These are phyloP conservation scores for Stropharia rugosoannulata DNA, from an alignment of 768 basidiomycete species.

Conservation along the genomic window DNA sequence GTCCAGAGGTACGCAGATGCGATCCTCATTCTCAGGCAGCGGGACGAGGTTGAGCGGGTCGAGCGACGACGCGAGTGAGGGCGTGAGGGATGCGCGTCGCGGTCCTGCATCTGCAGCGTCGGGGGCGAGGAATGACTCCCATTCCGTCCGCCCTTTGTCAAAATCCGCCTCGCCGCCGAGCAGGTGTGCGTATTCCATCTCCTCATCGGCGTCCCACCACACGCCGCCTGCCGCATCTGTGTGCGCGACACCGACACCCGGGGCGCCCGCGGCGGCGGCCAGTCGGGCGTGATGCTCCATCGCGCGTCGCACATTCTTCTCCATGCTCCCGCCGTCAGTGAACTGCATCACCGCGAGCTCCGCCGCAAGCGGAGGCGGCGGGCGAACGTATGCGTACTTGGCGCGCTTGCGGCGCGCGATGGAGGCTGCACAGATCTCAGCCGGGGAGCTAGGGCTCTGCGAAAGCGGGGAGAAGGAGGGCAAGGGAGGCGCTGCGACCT, in stretches of 20 bases:
- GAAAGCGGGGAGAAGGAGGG: not conserved
- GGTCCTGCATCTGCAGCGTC: not conserved
- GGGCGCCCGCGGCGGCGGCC: conserved; percentile 24
- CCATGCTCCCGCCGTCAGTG: conserved; percentile 58
- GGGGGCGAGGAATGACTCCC: conserved; percentile 7
- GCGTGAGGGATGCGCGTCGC: conserved; percentile 20
- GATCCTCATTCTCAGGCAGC: conserved; percentile 30
- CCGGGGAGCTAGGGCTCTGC: not conserved
- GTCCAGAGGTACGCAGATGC: conserved; percentile 19
- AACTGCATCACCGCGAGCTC: conserved; percentile 74
- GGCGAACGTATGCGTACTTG: conserved; percentile 40
- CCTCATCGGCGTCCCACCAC: conserved; percentile 75
- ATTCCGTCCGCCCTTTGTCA: conserved; percentile 19
- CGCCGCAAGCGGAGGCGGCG: conserved; percentile 55
- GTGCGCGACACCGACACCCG: conserved; percentile 50
- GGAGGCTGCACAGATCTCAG: conserved; percentile 13
- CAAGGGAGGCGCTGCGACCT: not conserved
- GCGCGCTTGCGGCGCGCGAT: conserved; percentile 52
- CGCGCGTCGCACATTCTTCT: conserved; percentile 50
- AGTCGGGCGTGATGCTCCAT: conserved; percentile 57
- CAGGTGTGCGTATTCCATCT: conserved; percentile 65
- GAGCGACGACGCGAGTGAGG: conserved; percentile 54
- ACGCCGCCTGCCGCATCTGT: conserved; percentile 62
- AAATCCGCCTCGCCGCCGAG: conserved; percentile 39
- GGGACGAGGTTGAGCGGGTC: conserved; percentile 47